Conservation (phyloP, 2,329 filamentous ascomycete genomes). For the Grosmannia serpens region DNA sequence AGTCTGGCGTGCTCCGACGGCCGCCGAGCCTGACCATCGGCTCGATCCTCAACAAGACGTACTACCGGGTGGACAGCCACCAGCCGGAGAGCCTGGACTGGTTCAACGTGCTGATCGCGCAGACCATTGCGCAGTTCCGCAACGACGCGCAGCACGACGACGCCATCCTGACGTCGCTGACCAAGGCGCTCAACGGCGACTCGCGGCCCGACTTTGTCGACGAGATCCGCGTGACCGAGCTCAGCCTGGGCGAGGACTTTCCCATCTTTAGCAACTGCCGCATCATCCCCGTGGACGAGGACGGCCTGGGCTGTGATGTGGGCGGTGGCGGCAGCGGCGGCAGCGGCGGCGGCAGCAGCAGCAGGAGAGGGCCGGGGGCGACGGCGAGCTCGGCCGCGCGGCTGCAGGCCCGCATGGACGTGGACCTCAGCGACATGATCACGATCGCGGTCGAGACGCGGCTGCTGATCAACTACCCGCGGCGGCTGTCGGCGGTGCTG, state of each 20-base stretch:
- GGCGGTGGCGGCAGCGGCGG: background rate
- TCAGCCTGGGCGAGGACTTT: conserved; percentile 91
- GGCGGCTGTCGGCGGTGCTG: conserved; percentile 74
- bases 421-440: conserved; percentile 91
- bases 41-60: conserved; percentile 90
- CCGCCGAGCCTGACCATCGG: conserved; percentile 75
- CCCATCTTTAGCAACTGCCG: conserved; percentile 98
- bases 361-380: background rate
- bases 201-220: conserved; percentile 85
- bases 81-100: conserved; percentile 95
- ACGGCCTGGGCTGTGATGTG: conserved; percentile 45
- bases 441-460: conserved; percentile 93
- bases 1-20: conserved; percentile 61
- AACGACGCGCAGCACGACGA: conserved; percentile 87
- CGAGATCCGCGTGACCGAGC: conserved; percentile 85
- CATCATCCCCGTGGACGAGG: conserved; percentile 81
- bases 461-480: conserved; percentile 87
- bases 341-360: background rate
- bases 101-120: conserved; percentile 96
- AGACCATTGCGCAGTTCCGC: conserved; percentile 91
- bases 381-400: conserved; percentile 38
- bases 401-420: conserved; percentile 90
- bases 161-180: conserved; percentile 76
- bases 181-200: conserved; percentile 74
- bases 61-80: conserved; percentile 91